phyloP scores from a whole-genome alignment of 108 stramenopile species.

The Nannochloropsis oceanica region DNA sequence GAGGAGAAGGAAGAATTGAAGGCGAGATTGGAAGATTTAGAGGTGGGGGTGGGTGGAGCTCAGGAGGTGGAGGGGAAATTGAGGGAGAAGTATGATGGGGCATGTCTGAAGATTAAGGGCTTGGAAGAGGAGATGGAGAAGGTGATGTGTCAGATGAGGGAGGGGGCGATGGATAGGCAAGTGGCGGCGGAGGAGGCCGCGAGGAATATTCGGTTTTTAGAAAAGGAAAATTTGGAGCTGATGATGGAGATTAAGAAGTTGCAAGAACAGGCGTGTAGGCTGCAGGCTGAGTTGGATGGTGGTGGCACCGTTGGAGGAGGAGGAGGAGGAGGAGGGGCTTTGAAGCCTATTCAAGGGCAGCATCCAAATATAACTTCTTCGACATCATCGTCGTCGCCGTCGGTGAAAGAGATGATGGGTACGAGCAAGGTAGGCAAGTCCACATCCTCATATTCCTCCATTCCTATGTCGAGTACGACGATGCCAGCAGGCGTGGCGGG shows the following conservation, averaged over 20 bases:
- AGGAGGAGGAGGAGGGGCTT: neutral
- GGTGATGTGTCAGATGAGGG: neutral
- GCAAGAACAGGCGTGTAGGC: neutral
- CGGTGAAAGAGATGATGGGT: neutral
- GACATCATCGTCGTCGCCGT: neutral
- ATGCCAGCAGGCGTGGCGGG: neutral
- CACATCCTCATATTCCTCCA: neutral
- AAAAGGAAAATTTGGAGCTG: constrained; percentile 18
- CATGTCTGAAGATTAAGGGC: neutral
- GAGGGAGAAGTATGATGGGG: neutral
- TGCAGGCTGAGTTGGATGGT: constrained; percentile 6
- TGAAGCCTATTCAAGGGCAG: neutral
- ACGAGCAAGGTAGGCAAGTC: neutral
- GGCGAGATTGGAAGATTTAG: neutral
- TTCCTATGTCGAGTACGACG: neutral
- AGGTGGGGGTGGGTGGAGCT: neutral
- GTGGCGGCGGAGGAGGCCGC: neutral
- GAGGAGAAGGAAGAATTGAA: constrained; percentile 12
- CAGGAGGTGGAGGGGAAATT: neutral
- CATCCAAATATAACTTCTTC: neutral
- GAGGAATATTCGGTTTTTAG: neutral
- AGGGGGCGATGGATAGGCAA: neutral
- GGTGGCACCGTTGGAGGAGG: neutral
- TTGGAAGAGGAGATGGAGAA: neutral
- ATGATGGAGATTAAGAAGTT: constrained; percentile 1